phyloP scores from a whole-genome alignment of 2,329 filamentous ascomycete genomes.

The Verticillium nubilum region DNA sequence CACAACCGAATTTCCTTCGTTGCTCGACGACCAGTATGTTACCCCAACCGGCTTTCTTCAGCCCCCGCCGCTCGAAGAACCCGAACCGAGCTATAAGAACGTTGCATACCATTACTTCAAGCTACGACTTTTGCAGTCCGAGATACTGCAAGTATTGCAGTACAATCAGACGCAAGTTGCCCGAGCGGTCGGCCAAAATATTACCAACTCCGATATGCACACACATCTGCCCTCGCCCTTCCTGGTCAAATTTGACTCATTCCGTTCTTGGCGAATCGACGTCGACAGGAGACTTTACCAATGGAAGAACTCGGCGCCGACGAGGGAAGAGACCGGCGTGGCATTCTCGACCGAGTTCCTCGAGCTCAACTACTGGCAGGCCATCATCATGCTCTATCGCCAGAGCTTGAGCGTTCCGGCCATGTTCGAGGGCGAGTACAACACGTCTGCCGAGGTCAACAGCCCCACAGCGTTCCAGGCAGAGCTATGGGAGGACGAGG shows the following conservation, averaged over 20 bases:
- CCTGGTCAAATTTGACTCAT: constrained; percentile 75
- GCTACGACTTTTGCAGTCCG: constrained; percentile 81
- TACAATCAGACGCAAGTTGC: constrained; percentile 83
- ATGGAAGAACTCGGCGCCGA: constrained; percentile 82
- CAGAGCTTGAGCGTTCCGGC: constrained; percentile 84
- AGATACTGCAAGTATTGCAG: constrained; percentile 90
- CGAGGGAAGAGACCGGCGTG: constrained; percentile 74
- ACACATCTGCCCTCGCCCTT: constrained; percentile 79
- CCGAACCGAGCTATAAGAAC: constrained; percentile 76
- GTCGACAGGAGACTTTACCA: constrained; percentile 77
- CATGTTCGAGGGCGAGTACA: constrained; percentile 75
- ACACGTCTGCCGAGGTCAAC: constrained; percentile 58
- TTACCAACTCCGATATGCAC: constrained; percentile 67
- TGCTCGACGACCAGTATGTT: constrained; percentile 84
- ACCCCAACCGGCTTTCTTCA: constrained; percentile 69
- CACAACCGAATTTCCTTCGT: constrained; percentile 88
- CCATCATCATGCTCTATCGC: constrained; percentile 90
- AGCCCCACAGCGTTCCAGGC: constrained; percentile 56
- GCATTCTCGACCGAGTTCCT: constrained; percentile 85
- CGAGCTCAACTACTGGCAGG: constrained; percentile 96
- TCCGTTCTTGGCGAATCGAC: constrained; percentile 82
- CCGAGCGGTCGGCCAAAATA: constrained; percentile 58
- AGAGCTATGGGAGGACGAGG: constrained; percentile 74
- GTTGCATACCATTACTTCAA: constrained; percentile 92
- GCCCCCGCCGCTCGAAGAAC: constrained; percentile 45